A percentile compares a stretch with the other conserved stretches of the same genome.
phyloP scores from a whole-genome alignment of 1,139 yeast species.

The Geotrichum bryndzae region DNA sequence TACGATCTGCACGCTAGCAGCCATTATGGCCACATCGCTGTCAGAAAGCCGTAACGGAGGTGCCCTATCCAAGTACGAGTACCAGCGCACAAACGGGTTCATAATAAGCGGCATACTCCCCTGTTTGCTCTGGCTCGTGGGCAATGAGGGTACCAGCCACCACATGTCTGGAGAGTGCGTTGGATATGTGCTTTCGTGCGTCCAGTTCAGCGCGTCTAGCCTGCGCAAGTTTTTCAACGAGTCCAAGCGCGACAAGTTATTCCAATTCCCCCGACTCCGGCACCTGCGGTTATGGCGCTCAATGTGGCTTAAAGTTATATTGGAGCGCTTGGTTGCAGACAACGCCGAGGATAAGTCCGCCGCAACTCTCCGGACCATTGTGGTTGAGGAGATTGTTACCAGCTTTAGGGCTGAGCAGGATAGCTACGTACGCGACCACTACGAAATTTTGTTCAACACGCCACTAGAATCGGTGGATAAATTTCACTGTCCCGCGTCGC shows the following conservation, averaged over 20 bases:
- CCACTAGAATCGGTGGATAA: not conserved
- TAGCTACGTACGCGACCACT: slow-evolving; percentile 9
- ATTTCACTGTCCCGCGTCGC: slow-evolving; percentile 1
- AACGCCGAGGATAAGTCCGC: not conserved
- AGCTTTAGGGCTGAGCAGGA: slow-evolving; percentile 9
- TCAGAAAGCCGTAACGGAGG: not conserved
- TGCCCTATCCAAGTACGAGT: slow-evolving; percentile 1
- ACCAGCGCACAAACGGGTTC: slow-evolving; percentile 4
- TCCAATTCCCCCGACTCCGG: slow-evolving; percentile 14
- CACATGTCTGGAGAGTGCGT: slow-evolving; percentile 17
- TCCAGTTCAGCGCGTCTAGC: slow-evolving; percentile 2
- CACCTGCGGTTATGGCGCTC: slow-evolving; percentile 17
- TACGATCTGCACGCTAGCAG: slow-evolving; percentile 9
- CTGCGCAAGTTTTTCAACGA: slow-evolving; percentile 8
- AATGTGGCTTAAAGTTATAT: slow-evolving; percentile 16
- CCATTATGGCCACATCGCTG: not conserved
- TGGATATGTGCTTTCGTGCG: slow-evolving; percentile 9
- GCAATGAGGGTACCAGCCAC: slow-evolving; percentile 9
- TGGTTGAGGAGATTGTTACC: slow-evolving; percentile 2
- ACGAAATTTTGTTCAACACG: slow-evolving; percentile 11
- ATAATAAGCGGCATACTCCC: slow-evolving; percentile 9
- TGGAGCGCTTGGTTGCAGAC: slow-evolving; percentile 8
- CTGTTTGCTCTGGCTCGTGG: slow-evolving; percentile 9
- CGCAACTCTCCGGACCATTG: not conserved
- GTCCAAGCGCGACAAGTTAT: slow-evolving; percentile 12